Evolutionary conservation across 179 eudicot genomes (phyloP).

Genomic region (Silene vulgaris): DNA sequence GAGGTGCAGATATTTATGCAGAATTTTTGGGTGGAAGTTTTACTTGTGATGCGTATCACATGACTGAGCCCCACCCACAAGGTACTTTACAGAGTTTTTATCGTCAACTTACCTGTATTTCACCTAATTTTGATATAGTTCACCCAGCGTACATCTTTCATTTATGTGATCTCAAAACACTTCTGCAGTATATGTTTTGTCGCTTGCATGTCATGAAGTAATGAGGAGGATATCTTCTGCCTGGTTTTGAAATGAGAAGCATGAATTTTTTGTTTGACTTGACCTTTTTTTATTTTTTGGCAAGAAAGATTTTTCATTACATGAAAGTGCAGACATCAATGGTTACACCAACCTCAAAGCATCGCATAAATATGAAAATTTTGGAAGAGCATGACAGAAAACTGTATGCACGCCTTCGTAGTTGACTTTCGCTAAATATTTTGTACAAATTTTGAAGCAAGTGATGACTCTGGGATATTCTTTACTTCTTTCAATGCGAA

Average conservation of each 20-base stretch:
- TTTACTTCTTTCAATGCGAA: not conserved
- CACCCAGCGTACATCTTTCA: not conserved
- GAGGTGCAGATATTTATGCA: constrained; percentile 88
- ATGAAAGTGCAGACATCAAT: not conserved
- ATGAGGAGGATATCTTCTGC: not conserved
- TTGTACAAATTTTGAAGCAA: not conserved
- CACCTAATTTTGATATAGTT: not conserved
- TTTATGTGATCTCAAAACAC: not conserved
- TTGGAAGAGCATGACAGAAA: constrained; percentile 1
- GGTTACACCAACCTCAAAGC: constrained; percentile 9
- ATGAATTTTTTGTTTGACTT: not conserved
- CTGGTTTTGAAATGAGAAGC: not conserved
- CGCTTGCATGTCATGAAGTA: not conserved
- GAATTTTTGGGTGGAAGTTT: constrained; percentile 96
- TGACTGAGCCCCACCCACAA: constrained; percentile 97
- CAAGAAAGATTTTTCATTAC: not conserved
- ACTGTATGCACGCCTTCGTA: not conserved
- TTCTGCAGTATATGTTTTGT: not conserved
- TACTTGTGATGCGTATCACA: constrained; percentile 94
- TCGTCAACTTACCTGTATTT: not conserved
- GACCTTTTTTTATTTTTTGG: not conserved
- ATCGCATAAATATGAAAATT: not conserved
- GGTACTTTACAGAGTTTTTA: constrained; percentile 37
- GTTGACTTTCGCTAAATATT: not conserved
- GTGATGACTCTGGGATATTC: not conserved